These are phyloP conservation scores for Cystobasidium pallidum DNA, from an alignment of 1,284 basidiomycete species.

Conservation along the genomic window DNA sequence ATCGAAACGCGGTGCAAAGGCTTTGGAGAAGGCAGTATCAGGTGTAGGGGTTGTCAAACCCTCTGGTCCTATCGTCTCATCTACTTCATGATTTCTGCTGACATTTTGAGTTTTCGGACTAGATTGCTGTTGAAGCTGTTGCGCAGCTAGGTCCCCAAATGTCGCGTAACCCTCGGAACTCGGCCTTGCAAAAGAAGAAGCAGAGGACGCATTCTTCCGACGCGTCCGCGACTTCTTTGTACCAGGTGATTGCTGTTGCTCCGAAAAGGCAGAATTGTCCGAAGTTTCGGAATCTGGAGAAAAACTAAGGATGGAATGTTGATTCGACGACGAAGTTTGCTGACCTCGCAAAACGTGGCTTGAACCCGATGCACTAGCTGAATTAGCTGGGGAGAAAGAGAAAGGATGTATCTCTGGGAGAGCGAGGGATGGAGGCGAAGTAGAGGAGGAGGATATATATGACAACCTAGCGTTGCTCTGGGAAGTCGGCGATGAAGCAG, in stretches of 20 bases:
- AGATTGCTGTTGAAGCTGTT: neutral
- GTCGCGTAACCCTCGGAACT: constrained; percentile 1
- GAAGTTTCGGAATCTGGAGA: constrained; percentile 22
- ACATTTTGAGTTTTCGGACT: neutral
- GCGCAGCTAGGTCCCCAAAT: constrained; percentile 16
- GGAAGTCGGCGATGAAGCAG: neutral
- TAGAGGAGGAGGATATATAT: neutral
- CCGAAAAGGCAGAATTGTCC: neutral
- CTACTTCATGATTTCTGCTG: neutral
- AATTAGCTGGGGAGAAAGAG: constrained; percentile 26
- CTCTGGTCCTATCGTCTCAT: neutral
- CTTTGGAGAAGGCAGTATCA: constrained; percentile 10
- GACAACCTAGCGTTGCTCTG: constrained; percentile 4
- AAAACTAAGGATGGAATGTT: constrained; percentile 26
- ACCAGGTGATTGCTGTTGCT: neutral
- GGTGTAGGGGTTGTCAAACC: constrained; percentile 21
- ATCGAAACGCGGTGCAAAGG: constrained; percentile 10
- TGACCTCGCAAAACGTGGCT: neutral
- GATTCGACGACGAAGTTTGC: neutral
- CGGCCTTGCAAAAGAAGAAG: constrained; percentile 8
- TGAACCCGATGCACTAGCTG: neutral
- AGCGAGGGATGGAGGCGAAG: constrained; percentile 10
- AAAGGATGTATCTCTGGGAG: constrained; percentile 23
- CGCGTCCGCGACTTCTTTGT: neutral
- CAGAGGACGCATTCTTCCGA: constrained; percentile 14